A percentile compares a stretch with the other conserved stretches of the same genome.
These are phyloP conservation scores for Quercus variabilis DNA, from an alignment of 306 rosid species.

Conservation along the genomic window DNA sequence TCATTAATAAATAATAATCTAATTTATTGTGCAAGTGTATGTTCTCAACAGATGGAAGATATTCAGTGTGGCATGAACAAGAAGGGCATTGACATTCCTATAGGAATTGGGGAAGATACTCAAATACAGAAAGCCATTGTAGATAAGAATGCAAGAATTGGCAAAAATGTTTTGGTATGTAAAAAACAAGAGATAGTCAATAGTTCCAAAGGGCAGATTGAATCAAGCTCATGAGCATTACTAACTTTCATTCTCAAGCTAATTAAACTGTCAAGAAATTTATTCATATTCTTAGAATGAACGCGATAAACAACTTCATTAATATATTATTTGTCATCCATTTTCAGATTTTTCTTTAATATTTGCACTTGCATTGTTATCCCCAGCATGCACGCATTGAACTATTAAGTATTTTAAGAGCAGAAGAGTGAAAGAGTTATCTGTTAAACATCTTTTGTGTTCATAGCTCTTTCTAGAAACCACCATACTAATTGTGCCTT, in stretches of 20 bases:
- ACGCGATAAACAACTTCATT: no score
- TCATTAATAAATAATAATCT: neutral
- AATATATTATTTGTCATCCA: no score
- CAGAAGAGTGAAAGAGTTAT: neutral
- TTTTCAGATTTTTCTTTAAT: neutral
- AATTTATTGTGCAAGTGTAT: neutral
- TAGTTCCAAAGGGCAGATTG: neutral
- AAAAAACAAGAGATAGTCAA: neutral
- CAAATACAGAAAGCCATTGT: constrained; percentile 29
- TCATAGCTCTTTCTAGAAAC: no score
- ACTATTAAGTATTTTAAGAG: neutral
- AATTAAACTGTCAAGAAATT: neutral
- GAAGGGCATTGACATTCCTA: constrained; percentile 15
- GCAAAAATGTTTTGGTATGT: constrained; percentile 35
- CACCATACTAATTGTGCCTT: no score
- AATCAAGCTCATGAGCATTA: neutral
- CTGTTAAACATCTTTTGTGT: neutral
- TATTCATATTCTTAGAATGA: neutral
- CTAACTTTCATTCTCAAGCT: neutral
- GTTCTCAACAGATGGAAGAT: constrained; percentile 8
- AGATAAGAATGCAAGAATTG: constrained; percentile 47
- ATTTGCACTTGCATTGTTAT: neutral
- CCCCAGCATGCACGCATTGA: neutral
- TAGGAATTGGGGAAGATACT: constrained; percentile 36
- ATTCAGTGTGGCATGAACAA: neutral